A percentile compares a stretch with the other conserved stretches of the same genome.
phyloP scores from a whole-genome alignment of 1,284 basidiomycete genomes.

The Fistulinella staudtii region DNA sequence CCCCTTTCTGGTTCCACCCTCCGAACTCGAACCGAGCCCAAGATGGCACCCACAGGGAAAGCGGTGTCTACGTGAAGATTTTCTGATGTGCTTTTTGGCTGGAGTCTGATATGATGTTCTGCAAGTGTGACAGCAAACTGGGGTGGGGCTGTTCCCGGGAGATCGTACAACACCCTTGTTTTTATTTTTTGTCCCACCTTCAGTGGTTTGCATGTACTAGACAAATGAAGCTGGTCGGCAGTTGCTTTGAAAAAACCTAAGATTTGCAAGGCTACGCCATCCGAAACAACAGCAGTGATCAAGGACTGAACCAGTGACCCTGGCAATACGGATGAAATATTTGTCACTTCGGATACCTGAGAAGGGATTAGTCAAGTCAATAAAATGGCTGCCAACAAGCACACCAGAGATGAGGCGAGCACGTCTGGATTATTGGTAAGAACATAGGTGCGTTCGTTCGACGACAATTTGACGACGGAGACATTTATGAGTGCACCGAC shows the following conservation, averaged over 20 bases:
- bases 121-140: constrained; percentile 78
- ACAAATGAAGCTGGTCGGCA: constrained; percentile 80
- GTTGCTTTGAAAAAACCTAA: constrained; percentile 94
- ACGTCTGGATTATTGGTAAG: constrained; percentile 49
- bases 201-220: constrained; percentile 49
- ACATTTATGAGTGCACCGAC: constrained; percentile 67
- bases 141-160: constrained; percentile 64
- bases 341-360: constrained; percentile 73
- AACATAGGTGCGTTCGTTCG: constrained; percentile 69
- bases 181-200: constrained; percentile 88
- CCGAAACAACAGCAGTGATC: constrained; percentile 75
- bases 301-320: constrained; percentile 84
- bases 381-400: constrained; percentile 24
- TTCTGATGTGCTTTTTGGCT: constrained; percentile 30
- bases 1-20: constrained; percentile 82
- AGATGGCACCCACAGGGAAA: constrained; percentile 69
- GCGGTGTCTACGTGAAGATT: constrained; percentile 45
- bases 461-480: constrained; percentile 59
- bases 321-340: constrained; percentile 81
- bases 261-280: constrained; percentile 86
- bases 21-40: constrained; percentile 71
- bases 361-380: constrained; percentile 8
- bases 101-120: constrained; percentile 67
- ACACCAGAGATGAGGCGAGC: constrained; percentile 51
- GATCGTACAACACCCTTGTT: constrained; percentile 84